Evolutionary conservation across 2,329 filamentous ascomycete genomes (phyloP).

Genomic region (Ascochyta pisi): DNA sequence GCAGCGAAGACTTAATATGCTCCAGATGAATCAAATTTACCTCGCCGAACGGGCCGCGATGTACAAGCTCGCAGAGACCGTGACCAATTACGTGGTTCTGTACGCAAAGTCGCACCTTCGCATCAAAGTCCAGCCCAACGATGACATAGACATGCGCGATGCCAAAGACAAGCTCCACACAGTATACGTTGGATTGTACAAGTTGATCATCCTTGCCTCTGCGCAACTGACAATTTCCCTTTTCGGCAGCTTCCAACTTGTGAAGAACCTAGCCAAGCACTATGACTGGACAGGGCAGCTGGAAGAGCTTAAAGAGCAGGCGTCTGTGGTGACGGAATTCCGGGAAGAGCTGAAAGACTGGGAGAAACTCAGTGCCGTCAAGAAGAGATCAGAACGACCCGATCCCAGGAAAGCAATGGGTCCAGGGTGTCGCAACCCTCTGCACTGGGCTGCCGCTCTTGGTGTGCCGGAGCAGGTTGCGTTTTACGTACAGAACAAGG

Average conservation of each 20-base stretch:
- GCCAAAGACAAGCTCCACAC: constrained; percentile 20
- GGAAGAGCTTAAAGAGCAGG: constrained; percentile 16
- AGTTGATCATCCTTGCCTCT: constrained; percentile 19
- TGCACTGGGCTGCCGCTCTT: constrained; percentile 28
- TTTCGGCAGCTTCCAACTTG: constrained; percentile 18
- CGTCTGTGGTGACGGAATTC: constrained; percentile 11
- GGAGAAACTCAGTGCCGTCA: background rate
- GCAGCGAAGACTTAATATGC: background rate
- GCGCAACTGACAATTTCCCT: constrained; percentile 24
- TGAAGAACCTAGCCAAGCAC: constrained; percentile 23
- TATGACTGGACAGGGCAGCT: constrained; percentile 29
- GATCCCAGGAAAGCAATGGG: constrained; percentile 13
- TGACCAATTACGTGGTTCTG: constrained; percentile 22
- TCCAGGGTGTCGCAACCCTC: constrained; percentile 23
- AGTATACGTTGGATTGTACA: constrained; percentile 23
- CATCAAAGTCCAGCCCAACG: constrained; percentile 6
- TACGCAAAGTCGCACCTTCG: constrained; percentile 21
- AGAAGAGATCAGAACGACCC: background rate
- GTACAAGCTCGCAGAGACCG: constrained; percentile 21
- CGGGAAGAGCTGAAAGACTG: constrained; percentile 15
- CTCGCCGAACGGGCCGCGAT: constrained; percentile 18
- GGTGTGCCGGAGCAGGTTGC: constrained; percentile 19
- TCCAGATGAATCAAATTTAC: constrained; percentile 23
- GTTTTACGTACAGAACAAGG: constrained; percentile 20
- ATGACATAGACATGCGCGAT: constrained; percentile 21